Evolutionary conservation across 1,139 yeast species (phyloP).

Genomic region (Geotrichum candidum): DNA sequence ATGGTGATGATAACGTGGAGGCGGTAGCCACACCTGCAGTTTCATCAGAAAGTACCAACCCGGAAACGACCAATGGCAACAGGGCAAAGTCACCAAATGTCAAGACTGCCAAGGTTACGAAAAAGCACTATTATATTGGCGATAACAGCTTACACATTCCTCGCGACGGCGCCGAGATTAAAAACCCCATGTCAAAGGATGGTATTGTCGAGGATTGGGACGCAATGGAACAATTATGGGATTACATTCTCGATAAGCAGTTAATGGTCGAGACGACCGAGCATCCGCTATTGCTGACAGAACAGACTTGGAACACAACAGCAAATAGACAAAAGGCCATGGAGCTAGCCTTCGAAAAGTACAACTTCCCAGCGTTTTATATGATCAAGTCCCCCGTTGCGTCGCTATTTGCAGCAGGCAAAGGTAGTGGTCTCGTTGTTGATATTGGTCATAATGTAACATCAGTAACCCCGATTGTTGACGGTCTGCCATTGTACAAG

Average conservation of each 20-base stretch:
- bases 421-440: constrained; percentile 90
- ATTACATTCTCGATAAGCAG: constrained; percentile 34
- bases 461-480: constrained; percentile 88
- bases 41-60: background rate
- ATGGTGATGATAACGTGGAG: constrained; percentile 14
- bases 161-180: constrained; percentile 33
- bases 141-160: constrained; percentile 33
- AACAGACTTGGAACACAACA: constrained; percentile 77
- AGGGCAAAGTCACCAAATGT: constrained; percentile 9
- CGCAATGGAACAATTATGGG: constrained; percentile 38
- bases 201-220: constrained; percentile 43
- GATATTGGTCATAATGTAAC: constrained; percentile 84
- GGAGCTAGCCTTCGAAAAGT: constrained; percentile 67
- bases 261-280: constrained; percentile 53
- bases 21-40: background rate
- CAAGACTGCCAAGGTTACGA: background rate
- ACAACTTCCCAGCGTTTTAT: constrained; percentile 80
- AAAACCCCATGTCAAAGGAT: constrained; percentile 34
- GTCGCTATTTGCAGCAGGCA: constrained; percentile 86
- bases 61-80: background rate
- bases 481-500: constrained; percentile 76
- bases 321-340: constrained; percentile 65
- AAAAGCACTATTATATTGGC: constrained; percentile 26
- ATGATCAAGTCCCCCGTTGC: constrained; percentile 83
- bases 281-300: constrained; percentile 75